Conservation (phyloP, 345 rosid species). For the Hibiscus syriacus region DNA sequence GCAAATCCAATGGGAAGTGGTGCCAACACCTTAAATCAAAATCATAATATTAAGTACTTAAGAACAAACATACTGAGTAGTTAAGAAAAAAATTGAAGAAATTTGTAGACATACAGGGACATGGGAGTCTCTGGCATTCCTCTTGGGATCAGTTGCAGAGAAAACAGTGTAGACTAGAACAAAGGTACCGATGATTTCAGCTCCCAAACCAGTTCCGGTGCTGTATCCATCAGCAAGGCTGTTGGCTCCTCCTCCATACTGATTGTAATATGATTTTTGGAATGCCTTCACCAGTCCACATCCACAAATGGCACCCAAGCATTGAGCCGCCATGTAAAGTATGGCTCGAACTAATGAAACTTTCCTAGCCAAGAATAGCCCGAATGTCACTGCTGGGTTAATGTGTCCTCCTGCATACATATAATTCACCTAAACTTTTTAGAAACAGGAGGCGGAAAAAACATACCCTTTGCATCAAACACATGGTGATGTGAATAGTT, state of each 20-base stretch:
- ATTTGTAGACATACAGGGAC: conserved; percentile 38
- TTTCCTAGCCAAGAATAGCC: conserved; percentile 52
- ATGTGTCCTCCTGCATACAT: conserved; percentile 56
- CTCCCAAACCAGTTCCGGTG: conserved; percentile 57
- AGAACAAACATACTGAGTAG: background rate
- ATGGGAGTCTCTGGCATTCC: conserved; percentile 58
- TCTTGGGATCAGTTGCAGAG: conserved; percentile 63
- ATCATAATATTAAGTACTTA: background rate
- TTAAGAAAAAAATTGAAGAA: background rate
- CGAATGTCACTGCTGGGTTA: conserved; percentile 69
- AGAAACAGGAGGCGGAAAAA: too few relatives aligned
- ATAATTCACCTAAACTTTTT: background rate
- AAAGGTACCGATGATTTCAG: conserved; percentile 61
- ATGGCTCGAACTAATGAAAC: conserved; percentile 54
- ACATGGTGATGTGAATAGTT: background rate
- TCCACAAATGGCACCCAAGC: conserved; percentile 60
- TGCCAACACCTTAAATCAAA: conserved; percentile 38
- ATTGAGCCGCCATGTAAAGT: conserved; percentile 59
- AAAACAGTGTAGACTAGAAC: conserved; percentile 63
- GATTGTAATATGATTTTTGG: conserved; percentile 39
- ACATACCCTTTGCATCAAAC: background rate
- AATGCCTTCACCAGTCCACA: conserved; percentile 54
- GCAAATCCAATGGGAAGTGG: conserved; percentile 66
- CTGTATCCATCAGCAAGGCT: conserved; percentile 36
- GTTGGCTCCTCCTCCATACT: conserved; percentile 65